phyloP scores from a whole-genome alignment of 768 basidiomycete species.

The Collybia sordida region DNA sequence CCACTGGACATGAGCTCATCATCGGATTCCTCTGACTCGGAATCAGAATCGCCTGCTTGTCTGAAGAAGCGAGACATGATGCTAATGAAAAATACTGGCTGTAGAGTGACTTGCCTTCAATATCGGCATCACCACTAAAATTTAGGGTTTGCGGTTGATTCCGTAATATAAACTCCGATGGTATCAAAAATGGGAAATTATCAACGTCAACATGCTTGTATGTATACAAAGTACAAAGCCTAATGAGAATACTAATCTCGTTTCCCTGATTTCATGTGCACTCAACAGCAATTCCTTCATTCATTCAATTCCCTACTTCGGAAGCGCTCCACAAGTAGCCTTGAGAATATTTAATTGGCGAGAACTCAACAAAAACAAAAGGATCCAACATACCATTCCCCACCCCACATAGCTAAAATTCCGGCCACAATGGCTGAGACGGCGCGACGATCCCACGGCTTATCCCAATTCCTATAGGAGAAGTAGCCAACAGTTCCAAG shows the following conservation, averaged over 20 bases:
- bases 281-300: too few species aligned
- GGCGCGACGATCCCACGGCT: conserved; percentile 63
- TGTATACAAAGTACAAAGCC: too few species aligned
- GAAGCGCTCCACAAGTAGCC: neutral
- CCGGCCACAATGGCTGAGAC: conserved; percentile 60
- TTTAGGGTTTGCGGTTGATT: conserved; percentile 12
- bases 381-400: conserved; percentile 63
- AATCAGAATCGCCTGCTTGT: conserved; percentile 81
- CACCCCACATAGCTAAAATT: conserved; percentile 57
- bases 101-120: neutral
- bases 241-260: too few species aligned
- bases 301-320: too few species aligned
- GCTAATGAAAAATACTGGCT: neutral
- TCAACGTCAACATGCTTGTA: too few species aligned
- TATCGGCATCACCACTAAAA: conserved; percentile 8
- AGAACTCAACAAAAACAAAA: neutral
- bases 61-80: conserved; percentile 89
- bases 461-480: conserved; percentile 65
- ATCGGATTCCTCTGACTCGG: conserved; percentile 69
- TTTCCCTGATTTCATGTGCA: too few species aligned
- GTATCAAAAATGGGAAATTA: conserved; percentile 3
- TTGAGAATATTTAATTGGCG: too few species aligned
- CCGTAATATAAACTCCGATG: conserved; percentile 2
- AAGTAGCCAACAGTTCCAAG: conserved; percentile 64
- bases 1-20: conserved; percentile 79